Conservation (phyloP, 129 eudicot genomes). For the Daucus carota region DH1_v3.0 NC_030387.2:12098001-12098500, state of each 20-base stretch:
- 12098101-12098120: neutral
- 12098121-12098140: neutral
- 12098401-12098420: neutral
- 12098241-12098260: constrained; percentile 55
- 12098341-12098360: neutral
- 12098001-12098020: neutral
- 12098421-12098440: neutral
- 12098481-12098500: neutral
- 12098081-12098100: neutral
- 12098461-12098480: neutral
- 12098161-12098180: constrained; percentile 94
- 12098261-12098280: neutral
- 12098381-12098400: neutral
- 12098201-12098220: constrained; percentile 51
- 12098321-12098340: neutral
- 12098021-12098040: neutral
- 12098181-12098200: constrained; percentile 86
- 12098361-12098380: neutral
- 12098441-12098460: neutral
- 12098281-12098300: neutral
- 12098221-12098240: constrained; percentile 56
- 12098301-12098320: neutral
- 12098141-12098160: constrained; percentile 44
- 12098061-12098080: neutral
- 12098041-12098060: neutral